Conservation (phyloP, 176 grass and related monocot genomes). For the Ensete ventricosum region DNA sequence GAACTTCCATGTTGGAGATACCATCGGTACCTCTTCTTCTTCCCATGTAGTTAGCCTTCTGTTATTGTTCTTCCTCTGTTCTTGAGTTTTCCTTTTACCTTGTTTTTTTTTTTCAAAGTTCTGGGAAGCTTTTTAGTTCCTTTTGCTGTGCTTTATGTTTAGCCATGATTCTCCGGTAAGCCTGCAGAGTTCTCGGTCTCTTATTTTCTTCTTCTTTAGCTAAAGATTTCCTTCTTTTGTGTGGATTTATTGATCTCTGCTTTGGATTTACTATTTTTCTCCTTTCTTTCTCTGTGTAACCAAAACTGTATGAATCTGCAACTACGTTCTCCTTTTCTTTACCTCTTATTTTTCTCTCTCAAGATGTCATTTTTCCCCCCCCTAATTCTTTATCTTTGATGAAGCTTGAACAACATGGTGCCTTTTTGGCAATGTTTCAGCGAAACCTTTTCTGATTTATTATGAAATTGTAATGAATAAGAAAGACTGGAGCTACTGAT, state of each 20-base stretch:
- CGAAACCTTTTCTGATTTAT: too few relatives aligned
- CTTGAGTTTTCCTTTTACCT: neutral
- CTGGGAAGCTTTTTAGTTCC: neutral
- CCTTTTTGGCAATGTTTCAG: too few relatives aligned
- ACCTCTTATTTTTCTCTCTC: too few relatives aligned
- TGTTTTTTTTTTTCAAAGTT: neutral
- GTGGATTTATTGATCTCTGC: neutral
- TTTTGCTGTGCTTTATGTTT: neutral
- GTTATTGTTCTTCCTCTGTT: neutral
- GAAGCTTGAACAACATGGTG: too few relatives aligned
- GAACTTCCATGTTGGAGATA: constrained; percentile 11
- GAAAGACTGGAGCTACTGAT: neutral
- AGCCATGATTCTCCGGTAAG: neutral
- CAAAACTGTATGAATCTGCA: neutral
- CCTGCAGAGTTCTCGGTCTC: neutral
- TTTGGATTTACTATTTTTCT: neutral
- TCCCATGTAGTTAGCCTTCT: neutral
- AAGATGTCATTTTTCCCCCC: too few relatives aligned
- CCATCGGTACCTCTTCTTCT: constrained; percentile 10
- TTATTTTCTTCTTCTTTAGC: neutral
- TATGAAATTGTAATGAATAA: neutral
- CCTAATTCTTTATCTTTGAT: too few relatives aligned
- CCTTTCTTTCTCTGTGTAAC: too few relatives aligned
- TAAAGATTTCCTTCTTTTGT: neutral
- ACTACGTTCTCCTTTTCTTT: too few relatives aligned